Base-by-base conservation (phyloP, 495 filamentous ascomycete genomes). In the Penicillium dipodomyicola region DNA sequence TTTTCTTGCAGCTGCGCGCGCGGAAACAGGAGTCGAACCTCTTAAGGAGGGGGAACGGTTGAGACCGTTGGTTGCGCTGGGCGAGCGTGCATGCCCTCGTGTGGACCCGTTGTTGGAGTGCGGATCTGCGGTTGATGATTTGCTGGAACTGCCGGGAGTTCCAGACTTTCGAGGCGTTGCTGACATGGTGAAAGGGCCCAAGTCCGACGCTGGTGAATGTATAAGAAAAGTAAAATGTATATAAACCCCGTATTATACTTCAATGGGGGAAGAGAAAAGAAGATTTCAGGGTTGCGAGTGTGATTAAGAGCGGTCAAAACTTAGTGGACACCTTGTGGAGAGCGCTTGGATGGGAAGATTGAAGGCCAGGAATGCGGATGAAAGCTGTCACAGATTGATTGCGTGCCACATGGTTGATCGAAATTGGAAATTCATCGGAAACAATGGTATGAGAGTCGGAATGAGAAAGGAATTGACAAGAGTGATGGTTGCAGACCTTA, bases 1-100 rank as follows among this genome's bases (percentile, higher is more conserved):
- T 63, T 85, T 80, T 64, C 87, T 79, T 54, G 81, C 77, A 43
- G 86, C 81, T 19, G 84, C 84, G 61, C 87, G 84, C 50, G 87
- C 87, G 45, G 87, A 88, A 14, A 89, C 80, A 23, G 86, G 86
- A 4, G 83, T 82, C 2, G 76, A 77, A 15, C 68, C 68, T 55
- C 76, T 69, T 33, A 67, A 61, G 27, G 76, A 79, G 6, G 76
- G 76, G 40, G 71, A 65, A 30, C 76, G 72, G 58, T 71, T 71
- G 25, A 76, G 54, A 17, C 74, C 71, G 62, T 76, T 77, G 42
- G 69, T 64, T 20, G 73, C 52, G 55, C 71, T 77, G 42, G 76
- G 74, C 52, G 76, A 77, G 58, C 72, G 70, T 53, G 66, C 64
- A 70, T 77, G 74, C 39, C 65, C 67, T 69, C 74, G 72, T 63